Base-by-base conservation (phyloP, 768 basidiomycete genomes). In the Suillus cothurnatus region DNA sequence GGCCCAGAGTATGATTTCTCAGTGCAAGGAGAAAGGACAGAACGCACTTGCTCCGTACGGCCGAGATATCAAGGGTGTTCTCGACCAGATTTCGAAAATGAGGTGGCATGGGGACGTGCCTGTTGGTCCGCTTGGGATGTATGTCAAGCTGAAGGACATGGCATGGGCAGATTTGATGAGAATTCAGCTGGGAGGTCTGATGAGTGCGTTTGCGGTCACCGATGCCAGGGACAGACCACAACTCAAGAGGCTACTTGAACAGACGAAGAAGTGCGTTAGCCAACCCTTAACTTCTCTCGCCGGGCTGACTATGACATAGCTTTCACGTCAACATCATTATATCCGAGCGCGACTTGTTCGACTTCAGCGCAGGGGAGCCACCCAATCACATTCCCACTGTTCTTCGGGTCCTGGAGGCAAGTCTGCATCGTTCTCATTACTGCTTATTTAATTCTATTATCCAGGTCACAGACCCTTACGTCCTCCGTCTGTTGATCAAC, bases 401-500 rank as follows among this genome's bases (percentile, higher is more conserved):
- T 31, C 81, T 97, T 31, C 89, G 94, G 31, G 90, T 90, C 21
- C 83, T 98, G 9, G 87, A 91, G 32, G 97, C 95, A 67, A 9
- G 86, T 77, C 47, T 55, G 26, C 62, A 6, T 15, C 11, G 32
- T 11, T 31, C 23, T 11, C 6, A 41, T 17, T 60, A n/a, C 21
- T 63, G 47, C 34, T 21, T 15, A 19, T 67, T 17, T 66, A 55
- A 52, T 6, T 31, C 39, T 15, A 23, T 23, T 28, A 39, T n/a
- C 28, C 69, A 98, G 95, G 82, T 97, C 66, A 82, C 85, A 17
- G 82, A 97, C 68, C 84, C 84, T 41, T 88, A 87, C 65, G 91
- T 96, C 2, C 79, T 88, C 34, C 92, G 95, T 60, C 82, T 95
- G 39, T 74, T 99, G 53, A 90, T 99, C 77, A 94, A 95, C 74